Conservation (phyloP, 768 basidiomycete species). For the Tulasnella calospora region DNA sequence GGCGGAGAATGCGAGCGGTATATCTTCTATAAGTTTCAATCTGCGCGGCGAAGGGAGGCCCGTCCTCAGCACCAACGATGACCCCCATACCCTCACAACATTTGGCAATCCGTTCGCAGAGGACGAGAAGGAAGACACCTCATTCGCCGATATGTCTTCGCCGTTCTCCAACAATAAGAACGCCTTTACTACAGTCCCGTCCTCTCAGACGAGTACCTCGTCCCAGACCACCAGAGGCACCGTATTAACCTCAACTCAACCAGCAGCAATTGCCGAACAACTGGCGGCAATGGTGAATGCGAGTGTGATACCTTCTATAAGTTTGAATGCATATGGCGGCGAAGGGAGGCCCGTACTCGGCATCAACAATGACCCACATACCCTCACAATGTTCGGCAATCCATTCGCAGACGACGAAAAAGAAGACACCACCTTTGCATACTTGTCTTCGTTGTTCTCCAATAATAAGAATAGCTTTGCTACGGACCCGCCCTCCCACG, state of each 20-base stretch:
- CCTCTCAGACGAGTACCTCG: not conserved
- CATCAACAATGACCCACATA: slow-evolving; percentile 17
- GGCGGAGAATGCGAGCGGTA: slow-evolving; percentile 16
- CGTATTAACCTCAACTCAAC: not conserved
- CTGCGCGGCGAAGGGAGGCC: not conserved
- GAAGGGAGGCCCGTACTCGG: not conserved
- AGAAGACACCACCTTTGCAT: slow-evolving; percentile 78
- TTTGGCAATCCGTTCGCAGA: slow-evolving; percentile 84
- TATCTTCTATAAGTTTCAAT: slow-evolving; percentile 15
- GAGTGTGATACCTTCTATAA: slow-evolving; percentile 9
- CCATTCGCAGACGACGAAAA: slow-evolving; percentile 91
- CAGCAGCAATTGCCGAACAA: not conserved
- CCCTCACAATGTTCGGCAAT: slow-evolving; percentile 65
- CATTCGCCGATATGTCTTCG: slow-evolving; percentile 76
- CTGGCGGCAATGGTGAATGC: slow-evolving; percentile 12
- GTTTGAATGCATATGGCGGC: slow-evolving; percentile 1
- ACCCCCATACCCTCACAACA: slow-evolving; percentile 46
- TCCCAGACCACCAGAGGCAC: not conserved
- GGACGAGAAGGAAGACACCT: slow-evolving; percentile 84
- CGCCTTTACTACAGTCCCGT: slow-evolving; percentile 49
- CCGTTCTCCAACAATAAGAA: slow-evolving; percentile 78
- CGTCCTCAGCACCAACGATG: slow-evolving; percentile 19
- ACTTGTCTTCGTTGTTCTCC: slow-evolving; percentile 75
- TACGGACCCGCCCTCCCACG: slow-evolving; percentile 29
- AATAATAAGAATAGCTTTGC: slow-evolving; percentile 76